Conservation (phyloP, 2,329 filamentous ascomycete species). For the Ceratocystis variospora region DNA sequence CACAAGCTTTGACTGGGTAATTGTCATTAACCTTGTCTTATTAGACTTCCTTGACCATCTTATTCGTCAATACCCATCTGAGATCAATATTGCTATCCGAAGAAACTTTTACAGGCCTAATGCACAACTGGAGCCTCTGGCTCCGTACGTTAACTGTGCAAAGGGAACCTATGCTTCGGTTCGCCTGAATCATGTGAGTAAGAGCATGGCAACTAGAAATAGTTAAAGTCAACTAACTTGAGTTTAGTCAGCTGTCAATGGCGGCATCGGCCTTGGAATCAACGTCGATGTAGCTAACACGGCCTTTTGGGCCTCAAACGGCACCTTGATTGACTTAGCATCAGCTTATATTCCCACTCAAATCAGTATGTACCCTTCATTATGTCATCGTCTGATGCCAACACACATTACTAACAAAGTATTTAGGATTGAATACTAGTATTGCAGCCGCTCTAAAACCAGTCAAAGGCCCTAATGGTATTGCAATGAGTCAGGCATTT, state of each 20-base stretch:
- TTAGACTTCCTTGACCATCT: slow-evolving; percentile 71
- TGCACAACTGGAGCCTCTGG: slow-evolving; percentile 39
- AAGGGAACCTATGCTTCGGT: slow-evolving; percentile 86
- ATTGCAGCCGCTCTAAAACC: neutral
- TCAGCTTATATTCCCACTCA: neutral
- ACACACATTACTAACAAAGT: neutral
- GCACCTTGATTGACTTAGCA: slow-evolving; percentile 29
- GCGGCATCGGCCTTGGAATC: slow-evolving; percentile 53
- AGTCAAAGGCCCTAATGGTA: neutral
- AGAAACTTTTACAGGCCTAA: slow-evolving; percentile 62
- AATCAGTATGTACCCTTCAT: neutral
- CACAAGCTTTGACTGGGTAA: neutral
- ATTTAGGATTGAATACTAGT: neutral
- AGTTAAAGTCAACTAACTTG: neutral
- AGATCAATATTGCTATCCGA: slow-evolving; percentile 56
- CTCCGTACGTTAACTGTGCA: slow-evolving; percentile 53
- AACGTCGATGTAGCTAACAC: slow-evolving; percentile 89
- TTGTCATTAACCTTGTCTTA: neutral
- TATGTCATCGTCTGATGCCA: neutral
- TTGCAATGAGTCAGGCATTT: slow-evolving; percentile 23
- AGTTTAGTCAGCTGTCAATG: slow-evolving; percentile 19
- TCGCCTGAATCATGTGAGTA: slow-evolving; percentile 46
- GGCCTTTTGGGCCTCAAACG: slow-evolving; percentile 57
- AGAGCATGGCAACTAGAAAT: neutral
- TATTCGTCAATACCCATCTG: slow-evolving; percentile 63